Conservation (phyloP, 108 stramenopile species). For the Nannochloropsis salina region DNA sequence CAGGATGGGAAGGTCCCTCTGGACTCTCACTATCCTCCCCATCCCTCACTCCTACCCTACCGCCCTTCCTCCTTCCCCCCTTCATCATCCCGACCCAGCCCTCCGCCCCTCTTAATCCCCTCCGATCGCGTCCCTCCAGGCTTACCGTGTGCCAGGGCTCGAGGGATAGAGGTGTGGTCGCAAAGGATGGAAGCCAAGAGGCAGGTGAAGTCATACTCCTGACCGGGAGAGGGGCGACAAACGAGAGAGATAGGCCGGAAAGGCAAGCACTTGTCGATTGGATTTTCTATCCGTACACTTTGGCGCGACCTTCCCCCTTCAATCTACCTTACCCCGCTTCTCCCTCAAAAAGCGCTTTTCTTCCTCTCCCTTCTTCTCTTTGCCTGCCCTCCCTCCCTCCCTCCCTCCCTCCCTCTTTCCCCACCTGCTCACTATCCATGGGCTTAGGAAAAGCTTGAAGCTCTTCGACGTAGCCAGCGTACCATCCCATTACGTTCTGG, state of each 20-base stretch:
- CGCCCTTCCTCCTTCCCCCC: neutral
- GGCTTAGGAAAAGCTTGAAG: constrained; percentile 61
- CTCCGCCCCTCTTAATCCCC: neutral
- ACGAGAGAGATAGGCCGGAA: neutral
- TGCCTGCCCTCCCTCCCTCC: neutral
- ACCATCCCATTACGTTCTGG: constrained; percentile 63
- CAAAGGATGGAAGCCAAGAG: constrained; percentile 1
- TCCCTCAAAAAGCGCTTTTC: too few species aligned
- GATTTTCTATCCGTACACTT: too few species aligned
- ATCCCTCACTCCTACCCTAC: neutral
- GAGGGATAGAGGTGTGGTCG: neutral
- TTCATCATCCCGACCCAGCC: neutral
- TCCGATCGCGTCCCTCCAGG: neutral
- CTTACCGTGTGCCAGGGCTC: constrained; percentile 1
- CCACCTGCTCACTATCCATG: constrained; percentile 44
- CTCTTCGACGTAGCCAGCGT: constrained; percentile 63
- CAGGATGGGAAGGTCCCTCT: neutral
- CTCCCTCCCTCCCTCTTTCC: neutral
- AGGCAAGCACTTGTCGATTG: neutral
- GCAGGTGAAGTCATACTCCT: constrained; percentile 20
- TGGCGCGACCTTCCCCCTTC: too few species aligned
- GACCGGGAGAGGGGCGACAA: neutral
- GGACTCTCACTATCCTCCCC: neutral
- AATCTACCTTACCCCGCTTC: too few species aligned
- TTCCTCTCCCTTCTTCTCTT: neutral